Conservation (phyloP, 441 rosid species). For the Croton setiger region DNA sequence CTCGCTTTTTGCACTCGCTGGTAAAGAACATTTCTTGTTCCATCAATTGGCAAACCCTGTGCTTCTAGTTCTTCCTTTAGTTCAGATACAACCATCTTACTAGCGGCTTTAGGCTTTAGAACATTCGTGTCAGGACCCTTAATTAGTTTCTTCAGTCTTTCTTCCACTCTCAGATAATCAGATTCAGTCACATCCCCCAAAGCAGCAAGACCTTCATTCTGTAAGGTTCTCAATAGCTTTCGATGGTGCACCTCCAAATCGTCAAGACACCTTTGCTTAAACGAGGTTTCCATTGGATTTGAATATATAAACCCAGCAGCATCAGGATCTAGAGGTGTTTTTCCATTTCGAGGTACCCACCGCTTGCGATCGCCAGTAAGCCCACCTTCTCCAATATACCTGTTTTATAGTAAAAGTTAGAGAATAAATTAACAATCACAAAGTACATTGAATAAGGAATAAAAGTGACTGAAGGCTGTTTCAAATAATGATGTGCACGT, state of each 20-base stretch:
- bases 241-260: conserved; percentile 70
- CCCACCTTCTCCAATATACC: conserved; percentile 92
- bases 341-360: conserved; percentile 97
- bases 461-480: neutral
- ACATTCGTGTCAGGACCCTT: conserved; percentile 81
- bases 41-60: conserved; percentile 92
- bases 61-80: conserved; percentile 95
- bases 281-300: conserved; percentile 83
- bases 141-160: conserved; percentile 65
- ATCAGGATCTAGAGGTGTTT: conserved; percentile 94
- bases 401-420: conserved; percentile 29
- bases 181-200: conserved; percentile 75
- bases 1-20: conserved; percentile 99
- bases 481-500: neutral
- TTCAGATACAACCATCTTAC: conserved; percentile 95
- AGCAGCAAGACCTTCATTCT: conserved; percentile 69
- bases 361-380: conserved; percentile 97
- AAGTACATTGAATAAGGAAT: conserved; percentile 3
- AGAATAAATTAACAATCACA: conserved; percentile 9
- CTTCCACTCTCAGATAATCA: conserved; percentile 77
- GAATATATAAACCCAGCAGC: conserved; percentile 80
- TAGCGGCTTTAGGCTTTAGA: conserved; percentile 95
- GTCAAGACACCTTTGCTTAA: conserved; percentile 85
- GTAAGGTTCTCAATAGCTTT: conserved; percentile 69
- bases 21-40: conserved; percentile 96